Base-by-base conservation (phyloP, 140 eudicot genomes). In the Flaveria floridana region DNA sequence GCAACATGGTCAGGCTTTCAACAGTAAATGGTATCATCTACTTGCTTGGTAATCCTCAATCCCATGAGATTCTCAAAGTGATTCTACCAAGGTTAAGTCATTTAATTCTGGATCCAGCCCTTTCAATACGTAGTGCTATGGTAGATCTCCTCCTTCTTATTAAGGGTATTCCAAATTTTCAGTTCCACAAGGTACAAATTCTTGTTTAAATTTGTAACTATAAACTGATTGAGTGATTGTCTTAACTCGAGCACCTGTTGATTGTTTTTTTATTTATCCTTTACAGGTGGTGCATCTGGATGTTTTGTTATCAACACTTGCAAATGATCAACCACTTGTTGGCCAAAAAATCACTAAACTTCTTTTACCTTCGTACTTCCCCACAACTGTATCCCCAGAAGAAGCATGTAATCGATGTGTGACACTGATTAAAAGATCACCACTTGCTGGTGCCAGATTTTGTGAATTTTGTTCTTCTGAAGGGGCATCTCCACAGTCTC, bases 301-400 rank as follows among this genome's bases (percentile, higher is more conserved):
- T 69, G 68, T 73, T 44, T 76, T 94, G 58, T 71, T 94, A 53
- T 71, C 91, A 19, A 70, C 84, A 46, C 99, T 94, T 62, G 95
- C 92, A 57, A 80, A 84, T 75, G 99, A 94, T 83, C 95, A 88
- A 76, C 83, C 96, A 75, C 78, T 81, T 48, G 82, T 94, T 82
- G 91, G 86, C 6, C 86, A 83, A 85, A 94, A 84, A 84, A 87
- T 94, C 83, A 91, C 97, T 15, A 89, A 82, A 73, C 95, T 94
- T 79, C 97, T 94, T 52, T 71, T 90, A 44, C 97, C 99, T 64
- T 94, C 97, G 26, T 94, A 94, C 77, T 94, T 94, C 66, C 99
- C 99, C 1, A 77, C 92, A 53, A 83, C 77, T 7, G 85, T 87
- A 61, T 73, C 84, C 53, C 78, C 70, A 23, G 90, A 85, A 84